A percentile compares a stretch with the other conserved stretches of the same genome.
phyloP scores from a whole-genome alignment of 306 rosid genomes.

The Ammopiptanthus mongolicus region DNA sequence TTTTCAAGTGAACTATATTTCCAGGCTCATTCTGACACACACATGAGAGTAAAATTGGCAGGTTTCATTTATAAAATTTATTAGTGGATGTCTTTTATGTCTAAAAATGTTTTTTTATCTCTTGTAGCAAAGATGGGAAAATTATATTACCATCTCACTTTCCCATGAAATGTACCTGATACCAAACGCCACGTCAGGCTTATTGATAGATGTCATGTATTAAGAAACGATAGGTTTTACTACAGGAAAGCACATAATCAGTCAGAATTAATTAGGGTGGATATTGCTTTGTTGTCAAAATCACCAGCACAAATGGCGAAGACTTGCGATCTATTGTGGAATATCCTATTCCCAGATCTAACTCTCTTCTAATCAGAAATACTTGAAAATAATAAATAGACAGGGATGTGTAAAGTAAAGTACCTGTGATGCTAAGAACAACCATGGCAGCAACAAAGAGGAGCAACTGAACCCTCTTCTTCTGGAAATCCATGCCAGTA shows the following conservation, averaged over 20 bases:
- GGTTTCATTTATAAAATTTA: too few relatives aligned
- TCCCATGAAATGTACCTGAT: too few relatives aligned
- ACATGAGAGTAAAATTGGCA: too few relatives aligned
- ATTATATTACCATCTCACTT: too few relatives aligned
- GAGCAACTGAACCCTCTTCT: slow-evolving; percentile 43
- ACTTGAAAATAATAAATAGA: not conserved
- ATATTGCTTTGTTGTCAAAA: too few relatives aligned
- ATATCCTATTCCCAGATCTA: slow-evolving; percentile 5
- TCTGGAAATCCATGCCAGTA: slow-evolving; percentile 51
- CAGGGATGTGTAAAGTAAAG: not conserved
- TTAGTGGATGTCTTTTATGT: too few relatives aligned
- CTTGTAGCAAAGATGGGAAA: too few relatives aligned
- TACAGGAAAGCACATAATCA: not conserved
- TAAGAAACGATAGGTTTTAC: not conserved
- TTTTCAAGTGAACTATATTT: too few relatives aligned
- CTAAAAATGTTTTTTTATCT: too few relatives aligned
- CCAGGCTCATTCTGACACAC: too few relatives aligned
- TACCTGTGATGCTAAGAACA: slow-evolving; percentile 73
- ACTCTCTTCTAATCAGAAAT: not conserved
- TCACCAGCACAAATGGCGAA: not conserved
- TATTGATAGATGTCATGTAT: too few relatives aligned
- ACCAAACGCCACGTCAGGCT: too few relatives aligned
- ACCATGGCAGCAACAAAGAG: slow-evolving; percentile 35
- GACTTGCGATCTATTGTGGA: not conserved
- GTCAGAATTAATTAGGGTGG: not conserved